Conservation (phyloP, 305 asterid genomes). For the Fraxinus nigra region DNA sequence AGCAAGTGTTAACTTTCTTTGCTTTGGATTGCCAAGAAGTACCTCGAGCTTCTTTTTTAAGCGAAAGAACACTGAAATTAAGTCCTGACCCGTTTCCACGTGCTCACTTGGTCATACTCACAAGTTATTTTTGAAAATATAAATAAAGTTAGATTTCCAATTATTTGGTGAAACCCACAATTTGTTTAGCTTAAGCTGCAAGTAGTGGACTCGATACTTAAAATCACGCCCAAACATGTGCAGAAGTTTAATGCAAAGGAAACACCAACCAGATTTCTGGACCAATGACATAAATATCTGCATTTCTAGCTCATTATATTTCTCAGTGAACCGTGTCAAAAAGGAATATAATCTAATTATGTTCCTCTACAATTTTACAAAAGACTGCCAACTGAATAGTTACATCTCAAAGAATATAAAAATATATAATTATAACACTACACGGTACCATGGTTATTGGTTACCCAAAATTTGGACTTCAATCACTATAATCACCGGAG, state of each 20-base stretch:
- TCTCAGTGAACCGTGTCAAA: neutral
- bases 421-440: neutral
- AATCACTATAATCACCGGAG: constrained; percentile 78
- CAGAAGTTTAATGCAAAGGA: neutral
- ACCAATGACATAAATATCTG: neutral
- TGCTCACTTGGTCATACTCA: neutral
- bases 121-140: neutral
- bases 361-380: constrained; percentile 34
- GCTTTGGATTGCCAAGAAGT: too few species aligned
- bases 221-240: neutral
- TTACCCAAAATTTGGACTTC: constrained; percentile 29
- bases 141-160: neutral
- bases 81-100: too few species aligned
- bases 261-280: neutral
- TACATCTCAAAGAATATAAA: constrained; percentile 34
- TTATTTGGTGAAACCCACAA: neutral
- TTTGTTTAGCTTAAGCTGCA: neutral
- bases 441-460: neutral
- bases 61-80: too few species aligned
- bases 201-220: neutral
- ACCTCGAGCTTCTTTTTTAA: too few species aligned
- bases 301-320: neutral
- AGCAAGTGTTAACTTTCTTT: too few species aligned
- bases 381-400: constrained; percentile 28
- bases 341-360: neutral